phyloP scores from a whole-genome alignment of 1,139 yeast genomes.

The Geotrichum carabidarum region DNA sequence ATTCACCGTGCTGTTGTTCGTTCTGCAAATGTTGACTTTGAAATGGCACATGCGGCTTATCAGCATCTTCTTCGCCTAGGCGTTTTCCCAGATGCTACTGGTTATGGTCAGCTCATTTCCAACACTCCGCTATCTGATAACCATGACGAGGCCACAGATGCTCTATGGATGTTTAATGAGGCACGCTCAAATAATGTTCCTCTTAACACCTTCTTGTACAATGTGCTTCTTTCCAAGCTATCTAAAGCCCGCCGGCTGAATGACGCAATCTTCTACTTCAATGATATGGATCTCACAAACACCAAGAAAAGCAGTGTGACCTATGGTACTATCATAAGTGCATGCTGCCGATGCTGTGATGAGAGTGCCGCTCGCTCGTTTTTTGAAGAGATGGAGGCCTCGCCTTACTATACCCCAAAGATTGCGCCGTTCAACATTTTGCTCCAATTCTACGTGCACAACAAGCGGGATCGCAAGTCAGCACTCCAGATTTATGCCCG shows the following conservation, averaged over 20 bases:
- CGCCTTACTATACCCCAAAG: slow-evolving; percentile 33
- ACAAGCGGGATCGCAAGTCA: slow-evolving; percentile 33
- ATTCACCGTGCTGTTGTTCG: slow-evolving; percentile 31
- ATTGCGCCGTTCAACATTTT: slow-evolving; percentile 42
- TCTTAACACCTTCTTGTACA: slow-evolving; percentile 38
- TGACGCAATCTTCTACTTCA: slow-evolving; percentile 35
- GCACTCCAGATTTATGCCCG: slow-evolving; percentile 35
- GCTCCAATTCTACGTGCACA: slow-evolving; percentile 40
- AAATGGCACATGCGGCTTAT: slow-evolving; percentile 31
- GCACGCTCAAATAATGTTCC: slow-evolving; percentile 32
- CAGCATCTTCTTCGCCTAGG: slow-evolving; percentile 33
- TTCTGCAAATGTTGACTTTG: slow-evolving; percentile 28
- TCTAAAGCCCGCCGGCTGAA: slow-evolving; percentile 38
- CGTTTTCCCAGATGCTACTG: slow-evolving; percentile 38
- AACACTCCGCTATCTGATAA: slow-evolving; percentile 25
- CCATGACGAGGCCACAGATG: slow-evolving; percentile 38
- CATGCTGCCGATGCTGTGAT: slow-evolving; percentile 41
- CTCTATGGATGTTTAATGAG: slow-evolving; percentile 36
- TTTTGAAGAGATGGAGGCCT: slow-evolving; percentile 38
- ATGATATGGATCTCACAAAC: slow-evolving; percentile 36
- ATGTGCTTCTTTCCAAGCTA: slow-evolving; percentile 38
- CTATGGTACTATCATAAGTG: slow-evolving; percentile 41
- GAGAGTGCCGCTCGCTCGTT: slow-evolving; percentile 35
- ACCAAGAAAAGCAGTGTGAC: slow-evolving; percentile 36
- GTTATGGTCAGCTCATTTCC: slow-evolving; percentile 38